Evolutionary conservation across 1,139 yeast species (phyloP).

Genomic region (Geotrichum candidum): DNA sequence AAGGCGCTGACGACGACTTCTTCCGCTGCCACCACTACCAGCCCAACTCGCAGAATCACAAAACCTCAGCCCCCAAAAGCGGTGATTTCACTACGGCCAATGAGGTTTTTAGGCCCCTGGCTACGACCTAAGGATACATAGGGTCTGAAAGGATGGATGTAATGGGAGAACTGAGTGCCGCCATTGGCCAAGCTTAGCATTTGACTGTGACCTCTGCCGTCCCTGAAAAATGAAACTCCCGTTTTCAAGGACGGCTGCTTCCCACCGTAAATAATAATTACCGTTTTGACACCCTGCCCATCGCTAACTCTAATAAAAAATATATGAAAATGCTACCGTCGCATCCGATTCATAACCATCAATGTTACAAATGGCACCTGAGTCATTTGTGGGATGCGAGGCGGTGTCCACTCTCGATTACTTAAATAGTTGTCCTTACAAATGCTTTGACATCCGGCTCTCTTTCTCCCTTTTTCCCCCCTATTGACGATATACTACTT

Average conservation of each 20-base stretch:
- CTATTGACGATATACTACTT: not conserved
- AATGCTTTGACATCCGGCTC: not conserved
- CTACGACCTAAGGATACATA: not conserved
- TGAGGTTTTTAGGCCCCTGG: not conserved
- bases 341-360: not conserved
- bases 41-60: not conserved
- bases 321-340: not conserved
- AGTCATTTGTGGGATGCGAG: not conserved
- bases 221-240: not conserved
- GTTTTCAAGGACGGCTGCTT: not conserved
- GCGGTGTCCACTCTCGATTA: not conserved
- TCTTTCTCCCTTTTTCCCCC: not conserved
- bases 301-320: not conserved
- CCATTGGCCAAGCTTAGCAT: not conserved
- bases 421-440: not conserved
- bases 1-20: not conserved
- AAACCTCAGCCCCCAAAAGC: not conserved
- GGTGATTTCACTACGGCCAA: not conserved
- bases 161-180: not conserved
- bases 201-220: not conserved
- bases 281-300: not conserved
- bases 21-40: not conserved
- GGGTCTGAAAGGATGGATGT: not conserved
- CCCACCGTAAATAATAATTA: not conserved
- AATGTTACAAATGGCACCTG: not conserved